Percentiles rank a stretch among this genome's conserved stretches.
Conservation (phyloP, 129 eudicot genomes). For the Tanacetum coccineum region DNA sequence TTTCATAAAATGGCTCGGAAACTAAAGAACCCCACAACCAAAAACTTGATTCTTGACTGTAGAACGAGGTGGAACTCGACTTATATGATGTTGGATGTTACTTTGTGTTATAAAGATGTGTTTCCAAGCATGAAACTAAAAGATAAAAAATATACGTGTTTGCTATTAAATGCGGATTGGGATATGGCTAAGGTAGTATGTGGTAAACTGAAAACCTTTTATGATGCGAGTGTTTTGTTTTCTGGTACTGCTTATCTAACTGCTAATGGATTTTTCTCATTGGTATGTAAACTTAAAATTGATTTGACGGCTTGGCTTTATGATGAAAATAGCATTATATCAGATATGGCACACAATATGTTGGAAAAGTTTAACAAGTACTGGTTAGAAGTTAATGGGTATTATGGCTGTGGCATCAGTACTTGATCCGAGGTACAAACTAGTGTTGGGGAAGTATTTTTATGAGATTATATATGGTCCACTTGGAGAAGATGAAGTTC, state of each 20-base stretch:
- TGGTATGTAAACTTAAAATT: background rate
- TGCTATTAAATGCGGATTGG: background rate
- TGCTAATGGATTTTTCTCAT: background rate
- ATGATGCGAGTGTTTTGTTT: background rate
- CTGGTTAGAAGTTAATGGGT: background rate
- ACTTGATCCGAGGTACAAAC: background rate
- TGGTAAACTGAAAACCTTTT: background rate
- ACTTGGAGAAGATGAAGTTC: background rate
- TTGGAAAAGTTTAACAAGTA: slow-evolving; percentile 5
- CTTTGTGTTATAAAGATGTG: background rate
- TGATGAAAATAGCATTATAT: background rate
- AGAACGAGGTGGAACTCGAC: background rate
- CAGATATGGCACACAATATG: background rate
- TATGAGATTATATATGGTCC: background rate
- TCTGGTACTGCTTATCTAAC: slow-evolving; percentile 4
- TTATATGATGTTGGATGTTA: slow-evolving; percentile 6
- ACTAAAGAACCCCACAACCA: background rate
- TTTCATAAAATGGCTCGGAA: background rate
- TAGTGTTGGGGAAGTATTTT: background rate
- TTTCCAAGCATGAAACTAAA: slow-evolving; percentile 1
- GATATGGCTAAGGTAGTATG: background rate
- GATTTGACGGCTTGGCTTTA: background rate
- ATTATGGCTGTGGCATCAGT: background rate
- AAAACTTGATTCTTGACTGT: background rate
- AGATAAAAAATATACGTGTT: background rate